Conservation (phyloP, 2,329 filamentous ascomycete genomes). For the Capronia americana region DNA sequence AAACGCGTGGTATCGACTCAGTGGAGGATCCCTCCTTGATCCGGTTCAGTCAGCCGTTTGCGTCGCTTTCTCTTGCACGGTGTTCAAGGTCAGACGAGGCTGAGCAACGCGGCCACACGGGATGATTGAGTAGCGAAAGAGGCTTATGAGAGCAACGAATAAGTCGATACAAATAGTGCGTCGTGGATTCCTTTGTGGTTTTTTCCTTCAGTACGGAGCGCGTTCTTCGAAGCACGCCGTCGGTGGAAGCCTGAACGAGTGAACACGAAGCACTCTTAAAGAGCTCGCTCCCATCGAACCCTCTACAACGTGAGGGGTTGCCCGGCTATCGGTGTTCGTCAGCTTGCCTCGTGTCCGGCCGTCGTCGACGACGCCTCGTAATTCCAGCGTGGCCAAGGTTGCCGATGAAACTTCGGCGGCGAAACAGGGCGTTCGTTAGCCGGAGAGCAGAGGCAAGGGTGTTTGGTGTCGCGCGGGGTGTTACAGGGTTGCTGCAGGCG, state of each 20-base stretch:
- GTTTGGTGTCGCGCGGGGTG: not conserved
- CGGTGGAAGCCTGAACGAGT: not conserved
- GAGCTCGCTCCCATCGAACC: not conserved
- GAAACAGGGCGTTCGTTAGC: slow-evolving; percentile 2
- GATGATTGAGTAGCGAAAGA: not conserved
- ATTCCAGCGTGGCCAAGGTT: not conserved
- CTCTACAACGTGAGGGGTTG: not conserved
- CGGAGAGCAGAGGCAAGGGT: not conserved
- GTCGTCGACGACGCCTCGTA: slow-evolving; percentile 12
- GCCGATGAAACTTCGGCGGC: not conserved
- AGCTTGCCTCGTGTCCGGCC: slow-evolving; percentile 5
- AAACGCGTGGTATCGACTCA: not conserved
- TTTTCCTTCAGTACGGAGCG: not conserved
- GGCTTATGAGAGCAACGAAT: not conserved
- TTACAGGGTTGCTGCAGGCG: not conserved
- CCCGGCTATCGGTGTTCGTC: slow-evolving; percentile 3
- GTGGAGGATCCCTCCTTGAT: not conserved
- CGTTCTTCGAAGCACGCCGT: not conserved
- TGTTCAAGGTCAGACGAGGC: not conserved
- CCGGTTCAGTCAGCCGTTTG: not conserved
- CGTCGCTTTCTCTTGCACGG: not conserved
- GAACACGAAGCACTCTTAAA: not conserved
- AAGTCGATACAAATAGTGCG: not conserved
- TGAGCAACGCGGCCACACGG: not conserved
- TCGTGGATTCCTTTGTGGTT: not conserved